These are phyloP conservation scores for Aspergillus sp. DNA, from an alignment of 2,329 filamentous ascomycete genomes.

Conservation along the genomic window DNA sequence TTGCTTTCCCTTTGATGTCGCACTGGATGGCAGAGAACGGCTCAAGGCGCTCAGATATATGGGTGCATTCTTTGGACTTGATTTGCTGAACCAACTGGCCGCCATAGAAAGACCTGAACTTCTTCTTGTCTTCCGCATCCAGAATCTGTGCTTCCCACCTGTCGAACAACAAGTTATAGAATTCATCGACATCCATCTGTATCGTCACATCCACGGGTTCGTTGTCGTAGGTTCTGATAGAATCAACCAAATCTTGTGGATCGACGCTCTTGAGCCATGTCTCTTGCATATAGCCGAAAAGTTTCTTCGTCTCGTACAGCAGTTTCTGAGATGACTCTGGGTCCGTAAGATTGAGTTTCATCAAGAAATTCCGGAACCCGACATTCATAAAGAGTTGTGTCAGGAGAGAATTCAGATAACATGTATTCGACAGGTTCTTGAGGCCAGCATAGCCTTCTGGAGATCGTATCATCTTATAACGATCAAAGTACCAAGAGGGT, in stretches of 20 bases:
- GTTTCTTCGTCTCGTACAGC: constrained; percentile 71
- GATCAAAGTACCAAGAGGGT: constrained; percentile 62
- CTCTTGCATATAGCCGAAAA: constrained; percentile 86
- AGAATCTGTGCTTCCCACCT: constrained; percentile 82
- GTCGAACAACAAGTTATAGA: constrained; percentile 91
- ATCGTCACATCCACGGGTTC: constrained; percentile 78
- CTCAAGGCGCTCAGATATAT: constrained; percentile 87
- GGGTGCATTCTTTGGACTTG: constrained; percentile 88
- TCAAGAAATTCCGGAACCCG: constrained; percentile 80
- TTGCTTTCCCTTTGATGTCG: constrained; percentile 89
- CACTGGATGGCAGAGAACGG: constrained; percentile 93
- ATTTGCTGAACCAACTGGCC: constrained; percentile 92
- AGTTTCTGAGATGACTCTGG: constrained; percentile 61
- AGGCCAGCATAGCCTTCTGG: constrained; percentile 82
- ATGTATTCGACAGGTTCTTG: constrained; percentile 91
- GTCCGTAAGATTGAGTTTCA: constrained; percentile 61
- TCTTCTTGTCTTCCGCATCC: constrained; percentile 64
- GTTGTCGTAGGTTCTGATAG: constrained; percentile 80
- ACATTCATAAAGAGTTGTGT: constrained; percentile 97
- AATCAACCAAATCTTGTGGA: constrained; percentile 68
- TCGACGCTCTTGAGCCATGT: constrained; percentile 72
- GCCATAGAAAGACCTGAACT: constrained; percentile 81
- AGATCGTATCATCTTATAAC: constrained; percentile 67
- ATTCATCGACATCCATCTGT: constrained; percentile 98
- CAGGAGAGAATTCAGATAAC: constrained; percentile 92